Evolutionary conservation across 768 basidiomycete genomes (phyloP), one percentile per base, ranked within the genome.

Genomic region (Rhizopogon rudus): DNA sequence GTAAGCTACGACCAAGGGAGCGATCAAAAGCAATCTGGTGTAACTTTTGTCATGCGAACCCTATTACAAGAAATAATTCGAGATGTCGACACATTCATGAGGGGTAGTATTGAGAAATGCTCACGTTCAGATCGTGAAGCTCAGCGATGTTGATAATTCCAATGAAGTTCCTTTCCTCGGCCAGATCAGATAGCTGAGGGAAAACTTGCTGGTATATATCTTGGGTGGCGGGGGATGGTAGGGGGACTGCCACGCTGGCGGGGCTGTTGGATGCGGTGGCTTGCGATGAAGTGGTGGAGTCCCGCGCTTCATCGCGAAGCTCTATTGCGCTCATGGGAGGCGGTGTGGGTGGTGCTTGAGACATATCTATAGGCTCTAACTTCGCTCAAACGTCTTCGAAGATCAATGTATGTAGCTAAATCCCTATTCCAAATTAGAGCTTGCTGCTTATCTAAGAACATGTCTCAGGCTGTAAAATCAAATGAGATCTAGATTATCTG

Each of bases 1-100:
- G 69, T 88, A 85, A 5, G 80, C 77, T 12, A 91, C 75, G 20
- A 87, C 80, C 33, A 89, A 69, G 13, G 87, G 86, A 3, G 77
- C 76, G 10, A 78, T 74, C 35, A 86, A 63, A 37, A 87, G 69
- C 17, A 89, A 61, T 43, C 81, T 77, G 35, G 72, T 75, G 40
- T 66, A 65, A 44, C 73, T 71, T 22, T 65, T 72, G 37, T 79
- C 76, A 57, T 66, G 71, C 40, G 68, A 63, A 25, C 66, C 67
- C 76, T 77, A 63, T 51, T 40, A 14, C 17, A 37, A 52, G 45
- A 25, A 33, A 50, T 51, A 42, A 53, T 44, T 33, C 16, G 54
- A 42, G 40, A 44, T 53, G 25, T 3, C 3, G 39, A 22, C 28
- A 53, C 12, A 41, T 28, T 43, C 10, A 40, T 39, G 33, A 49